These are phyloP conservation scores for bread wheat (Triticum aestivum) DNA, from an alignment of 176 grass and related monocot genomes.

Conservation along the genomic window IWGSC_CS_RefSeq_v2.1 NC_057798.1:50641551-50642050, in stretches of 20 bases:
- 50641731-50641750: not conserved
- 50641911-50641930: not conserved
- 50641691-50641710: not conserved
- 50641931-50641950: not conserved
- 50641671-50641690: not conserved
- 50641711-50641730: not conserved
- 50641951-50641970: not conserved
- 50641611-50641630: not conserved
- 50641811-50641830: not conserved
- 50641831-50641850: no score
- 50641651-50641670: not conserved
- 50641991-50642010: not conserved
- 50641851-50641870: no score
- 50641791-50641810: not conserved
- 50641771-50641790: not conserved
- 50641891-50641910: not conserved
- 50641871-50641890: no score
- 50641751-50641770: not conserved
- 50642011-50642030: not conserved
- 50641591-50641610: not conserved
- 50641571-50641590: not conserved
- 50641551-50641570: not conserved
- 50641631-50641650: not conserved
- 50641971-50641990: not conserved
- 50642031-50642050: not conserved